These are phyloP conservation scores for Gonium pectorale DNA, from an alignment of 139 green algal species.

Conservation along the genomic window DNA sequence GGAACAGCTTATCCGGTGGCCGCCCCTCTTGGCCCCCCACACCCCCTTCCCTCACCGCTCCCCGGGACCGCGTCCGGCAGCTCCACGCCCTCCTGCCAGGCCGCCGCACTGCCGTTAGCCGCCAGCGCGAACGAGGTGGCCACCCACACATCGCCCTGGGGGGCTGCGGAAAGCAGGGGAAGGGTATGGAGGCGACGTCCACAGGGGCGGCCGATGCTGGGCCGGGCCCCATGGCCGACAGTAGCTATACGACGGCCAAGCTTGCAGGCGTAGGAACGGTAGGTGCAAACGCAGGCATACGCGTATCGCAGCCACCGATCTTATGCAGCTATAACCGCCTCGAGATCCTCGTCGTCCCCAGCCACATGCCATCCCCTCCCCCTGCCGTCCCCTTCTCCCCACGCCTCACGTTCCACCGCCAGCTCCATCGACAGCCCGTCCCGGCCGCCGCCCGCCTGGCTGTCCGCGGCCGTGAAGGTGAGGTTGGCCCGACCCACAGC, in stretches of 20 bases:
- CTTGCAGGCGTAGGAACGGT: too few species aligned
- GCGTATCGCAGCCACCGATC: too few species aligned
- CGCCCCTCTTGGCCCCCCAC: background rate
- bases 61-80: slow-evolving; percentile 63
- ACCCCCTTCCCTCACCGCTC: slow-evolving; percentile 41
- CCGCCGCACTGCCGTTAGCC: background rate
- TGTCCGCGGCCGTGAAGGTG: slow-evolving; percentile 18
- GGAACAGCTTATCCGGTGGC: too few species aligned
- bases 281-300: too few species aligned
- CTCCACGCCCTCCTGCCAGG: slow-evolving; percentile 55
- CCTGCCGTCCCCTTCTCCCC: background rate
- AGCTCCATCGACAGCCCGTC: slow-evolving; percentile 32
- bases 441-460: background rate
- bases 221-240: too few species aligned
- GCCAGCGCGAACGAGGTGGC: slow-evolving; percentile 66
- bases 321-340: too few species aligned
- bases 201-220: too few species aligned
- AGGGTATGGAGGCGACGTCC: too few species aligned
- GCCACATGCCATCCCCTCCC: background rate
- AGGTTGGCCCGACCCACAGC: slow-evolving; percentile 33
- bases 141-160: slow-evolving; percentile 56
- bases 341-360: too few species aligned
- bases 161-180: slow-evolving; percentile 25
- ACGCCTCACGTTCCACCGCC: background rate
- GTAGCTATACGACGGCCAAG: too few species aligned